phyloP scores from a whole-genome alignment of 257 asterid genomes.

The Mitragyna speciosa region DNA sequence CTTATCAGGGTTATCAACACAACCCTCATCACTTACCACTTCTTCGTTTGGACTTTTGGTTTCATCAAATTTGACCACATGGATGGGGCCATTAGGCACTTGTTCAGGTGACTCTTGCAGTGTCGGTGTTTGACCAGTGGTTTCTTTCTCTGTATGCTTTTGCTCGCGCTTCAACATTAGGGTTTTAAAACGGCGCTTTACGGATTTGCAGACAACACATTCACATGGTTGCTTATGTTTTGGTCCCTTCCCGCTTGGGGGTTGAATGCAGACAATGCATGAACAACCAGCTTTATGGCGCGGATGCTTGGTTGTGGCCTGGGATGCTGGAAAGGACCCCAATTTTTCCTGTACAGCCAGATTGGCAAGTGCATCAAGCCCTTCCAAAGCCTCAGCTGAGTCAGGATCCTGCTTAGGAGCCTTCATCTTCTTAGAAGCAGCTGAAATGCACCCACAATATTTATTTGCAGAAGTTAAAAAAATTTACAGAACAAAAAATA shows the following conservation, averaged over 20 bases:
- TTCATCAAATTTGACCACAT: background rate
- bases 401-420: conserved; percentile 39
- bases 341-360: conserved; percentile 58
- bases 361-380: conserved; percentile 72
- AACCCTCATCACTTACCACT: conserved; percentile 30
- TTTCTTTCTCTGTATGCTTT: conserved; percentile 53
- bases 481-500: too few species aligned
- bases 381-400: conserved; percentile 47
- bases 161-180: conserved; percentile 58
- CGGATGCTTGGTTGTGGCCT: conserved; percentile 64
- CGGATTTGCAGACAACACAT: conserved; percentile 60
- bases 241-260: conserved; percentile 71
- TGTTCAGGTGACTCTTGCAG: conserved; percentile 31
- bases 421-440: conserved; percentile 41
- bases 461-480: conserved; percentile 12
- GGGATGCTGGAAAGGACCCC: conserved; percentile 41
- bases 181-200: conserved; percentile 58
- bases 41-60: conserved; percentile 20
- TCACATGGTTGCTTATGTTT: conserved; percentile 67
- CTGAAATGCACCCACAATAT: conserved; percentile 39
- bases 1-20: conserved; percentile 29
- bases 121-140: conserved; percentile 30
- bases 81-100: conserved; percentile 9
- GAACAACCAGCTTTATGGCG: conserved; percentile 71
- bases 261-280: conserved; percentile 85